phyloP scores from a whole-genome alignment of 805 yeast species.

The Candida caryicola region DNA sequence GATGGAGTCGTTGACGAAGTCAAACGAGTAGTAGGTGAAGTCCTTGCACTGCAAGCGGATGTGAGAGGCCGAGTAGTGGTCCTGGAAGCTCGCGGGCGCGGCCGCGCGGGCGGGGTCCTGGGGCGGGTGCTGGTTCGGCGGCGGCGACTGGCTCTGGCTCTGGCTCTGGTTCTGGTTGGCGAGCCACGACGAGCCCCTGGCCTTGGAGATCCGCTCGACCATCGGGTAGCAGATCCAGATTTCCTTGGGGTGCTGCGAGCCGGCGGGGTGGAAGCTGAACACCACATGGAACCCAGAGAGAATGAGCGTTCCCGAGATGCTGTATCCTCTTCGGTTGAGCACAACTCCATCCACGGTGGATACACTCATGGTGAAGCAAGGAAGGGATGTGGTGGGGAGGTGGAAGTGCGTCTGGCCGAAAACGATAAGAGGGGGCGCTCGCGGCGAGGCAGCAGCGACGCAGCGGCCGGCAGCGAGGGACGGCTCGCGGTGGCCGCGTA shows the following conservation, averaged over 20 bases:
- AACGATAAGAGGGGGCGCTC: background rate
- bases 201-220: conserved; percentile 58
- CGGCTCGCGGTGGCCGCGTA: no score
- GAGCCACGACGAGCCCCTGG: conserved; percentile 50
- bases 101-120: no score
- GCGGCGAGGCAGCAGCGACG: no score
- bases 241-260: conserved; percentile 45
- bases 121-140: conserved; percentile 5
- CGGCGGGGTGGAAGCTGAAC: conserved; percentile 27
- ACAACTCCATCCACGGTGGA: conserved; percentile 36
- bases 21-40: conserved; percentile 76
- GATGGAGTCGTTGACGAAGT: conserved; percentile 55
- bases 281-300: conserved; percentile 39
- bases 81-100: conserved; percentile 14
- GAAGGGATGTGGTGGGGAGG: background rate
- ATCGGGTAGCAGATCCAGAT: conserved; percentile 92
- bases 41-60: conserved; percentile 79
- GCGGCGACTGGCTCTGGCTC: conserved; percentile 11
- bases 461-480: no score
- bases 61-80: conserved; percentile 46
- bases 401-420: background rate
- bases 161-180: conserved; percentile 6
- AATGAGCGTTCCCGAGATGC: conserved; percentile 35
- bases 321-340: conserved; percentile 37
- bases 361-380: background rate